Conservation (phyloP, 1,139 yeast species). For the Blastobotrys persicus region DNA sequence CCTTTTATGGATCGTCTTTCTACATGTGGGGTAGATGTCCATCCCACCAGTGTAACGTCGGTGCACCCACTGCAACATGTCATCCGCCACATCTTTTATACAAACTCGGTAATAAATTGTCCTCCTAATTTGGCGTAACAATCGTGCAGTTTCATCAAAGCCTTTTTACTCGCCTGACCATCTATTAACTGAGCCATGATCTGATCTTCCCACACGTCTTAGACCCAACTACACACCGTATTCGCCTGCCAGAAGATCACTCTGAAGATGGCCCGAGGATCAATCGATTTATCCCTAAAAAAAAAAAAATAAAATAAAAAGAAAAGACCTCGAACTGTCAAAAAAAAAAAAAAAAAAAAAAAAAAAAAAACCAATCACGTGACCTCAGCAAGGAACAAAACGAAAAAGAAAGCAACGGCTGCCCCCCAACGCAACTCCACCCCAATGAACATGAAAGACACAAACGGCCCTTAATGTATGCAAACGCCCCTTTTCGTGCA, state of each 20-base stretch:
- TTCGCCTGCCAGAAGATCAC: too few relatives aligned
- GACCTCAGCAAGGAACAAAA: too few relatives aligned
- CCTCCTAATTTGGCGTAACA: neutral
- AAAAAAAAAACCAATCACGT: neutral
- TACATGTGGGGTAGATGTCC: neutral
- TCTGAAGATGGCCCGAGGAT: too few relatives aligned
- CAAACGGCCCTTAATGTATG: neutral
- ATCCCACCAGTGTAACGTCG: neutral
- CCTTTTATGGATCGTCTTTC: neutral
- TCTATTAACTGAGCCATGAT: too few relatives aligned
- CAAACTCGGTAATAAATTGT: neutral
- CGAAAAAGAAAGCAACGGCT: too few relatives aligned
- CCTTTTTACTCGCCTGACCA: too few relatives aligned
- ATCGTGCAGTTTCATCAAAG: neutral
- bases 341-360: neutral
- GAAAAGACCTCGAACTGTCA: too few relatives aligned
- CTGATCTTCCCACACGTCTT: too few relatives aligned
- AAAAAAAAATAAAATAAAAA: neutral
- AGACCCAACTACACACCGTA: too few relatives aligned
- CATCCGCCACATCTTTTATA: conserved; percentile 2
- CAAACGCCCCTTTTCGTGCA: neutral
- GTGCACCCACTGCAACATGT: neutral
- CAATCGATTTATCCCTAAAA: too few relatives aligned
- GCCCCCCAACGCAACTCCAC: too few relatives aligned
- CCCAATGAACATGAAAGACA: too few relatives aligned